A percentile compares a stretch with the other conserved stretches of the same genome.
Evolutionary conservation across 306 rosid species (phyloP).

Genomic region (Cyamopsis tetragonoloba): DNA sequence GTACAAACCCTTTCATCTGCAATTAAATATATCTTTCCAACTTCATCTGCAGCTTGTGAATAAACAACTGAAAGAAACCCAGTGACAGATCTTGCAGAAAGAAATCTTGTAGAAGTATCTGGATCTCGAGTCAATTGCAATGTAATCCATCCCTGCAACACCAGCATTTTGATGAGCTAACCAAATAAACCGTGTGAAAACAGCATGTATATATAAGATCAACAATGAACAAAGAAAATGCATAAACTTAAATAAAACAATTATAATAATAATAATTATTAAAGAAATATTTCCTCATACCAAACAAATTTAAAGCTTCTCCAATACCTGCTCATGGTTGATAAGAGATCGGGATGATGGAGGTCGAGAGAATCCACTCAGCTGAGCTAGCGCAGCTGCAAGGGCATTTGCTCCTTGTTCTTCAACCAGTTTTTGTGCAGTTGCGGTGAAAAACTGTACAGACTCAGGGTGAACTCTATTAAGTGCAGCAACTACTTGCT

Average conservation of each 20-base stretch:
- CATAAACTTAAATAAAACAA: background rate
- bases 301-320: constrained; percentile 15
- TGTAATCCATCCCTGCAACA: constrained; percentile 74
- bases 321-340: constrained; percentile 72
- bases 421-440: constrained; percentile 75
- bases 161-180: constrained; percentile 21
- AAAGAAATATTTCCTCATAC: too few species aligned
- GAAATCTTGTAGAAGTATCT: constrained; percentile 52
- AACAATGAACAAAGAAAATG: background rate
- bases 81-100: constrained; percentile 81
- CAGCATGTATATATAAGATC: background rate
- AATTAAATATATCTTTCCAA: constrained; percentile 67
- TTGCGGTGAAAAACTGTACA: constrained; percentile 66
- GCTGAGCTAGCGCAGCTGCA: constrained; percentile 92
- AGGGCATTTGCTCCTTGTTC: constrained; percentile 79
- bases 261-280: background rate
- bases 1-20: constrained; percentile 70
- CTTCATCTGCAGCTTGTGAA: constrained; percentile 71
- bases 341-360: constrained; percentile 86
- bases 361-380: constrained; percentile 90
- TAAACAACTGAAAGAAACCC: constrained; percentile 74
- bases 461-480: constrained; percentile 84
- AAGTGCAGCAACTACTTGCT: constrained; percentile 69
- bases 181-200: background rate
- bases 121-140: constrained; percentile 66